Base-by-base conservation (phyloP, 805 yeast genomes). In the Wickerhamiella qilinensis region DNA sequence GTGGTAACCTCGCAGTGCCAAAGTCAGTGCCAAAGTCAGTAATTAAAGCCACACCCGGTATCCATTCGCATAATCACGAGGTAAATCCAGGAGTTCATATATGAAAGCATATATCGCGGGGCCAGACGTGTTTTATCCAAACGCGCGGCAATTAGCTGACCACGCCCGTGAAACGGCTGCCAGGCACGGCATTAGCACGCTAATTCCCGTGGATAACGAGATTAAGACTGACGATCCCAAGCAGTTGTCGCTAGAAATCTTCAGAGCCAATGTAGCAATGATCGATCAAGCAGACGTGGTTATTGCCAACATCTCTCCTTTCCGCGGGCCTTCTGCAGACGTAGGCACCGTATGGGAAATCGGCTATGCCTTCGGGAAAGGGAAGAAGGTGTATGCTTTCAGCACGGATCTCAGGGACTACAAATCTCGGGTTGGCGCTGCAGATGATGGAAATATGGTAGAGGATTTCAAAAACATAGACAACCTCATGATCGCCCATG, bases 301-400 rank as follows among this genome's bases (percentile, higher is more conserved):
- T 3, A 30, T 39, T 5, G 44, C 44, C 20, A 41, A 41, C 20
- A 29, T 41, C 12, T 28, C 29, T 18, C 44, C 44, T 5, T 41
- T 41, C 29, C 19, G 44, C 7, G 44, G 44, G 20, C 44, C 44
- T 12, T 38, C 41, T 14, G 44, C 44, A 14, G 44, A 41, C 17
- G 41, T 39, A 1, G 44, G 44, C 21, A 41, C 44, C 1, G 37
- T 41, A 2, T 41, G 44, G 44, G 44, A 41, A 24, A 33, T 41
- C 11, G 44, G 44, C 17, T 38, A 35, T 20, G 44, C 41, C 8
- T 30, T 9, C n/a, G 44, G 41, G 15, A 35, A 28, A 11, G 41
- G 41, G 12, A 41, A 38, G 29, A 40, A 40, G 19, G 27, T 41
- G 2, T 36, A 34, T 11, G 44, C 35, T 5, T 41, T 30, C 20